phyloP scores from a whole-genome alignment of 2,329 filamentous ascomycete species.

The Scleromitrula shiraiana region DNA sequence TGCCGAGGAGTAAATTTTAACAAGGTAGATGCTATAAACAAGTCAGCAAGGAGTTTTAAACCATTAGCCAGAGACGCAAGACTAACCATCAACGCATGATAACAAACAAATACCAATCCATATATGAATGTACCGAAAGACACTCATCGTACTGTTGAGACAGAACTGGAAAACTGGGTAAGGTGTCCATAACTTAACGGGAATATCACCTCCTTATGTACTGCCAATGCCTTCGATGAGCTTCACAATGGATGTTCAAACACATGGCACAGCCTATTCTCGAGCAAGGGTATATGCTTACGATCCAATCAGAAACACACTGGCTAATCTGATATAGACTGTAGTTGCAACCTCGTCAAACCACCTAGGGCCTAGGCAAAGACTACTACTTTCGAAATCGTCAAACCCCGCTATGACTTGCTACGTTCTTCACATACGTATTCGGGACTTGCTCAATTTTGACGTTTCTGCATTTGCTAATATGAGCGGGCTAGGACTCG shows the following conservation, averaged over 20 bases:
- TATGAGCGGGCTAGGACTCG: neutral
- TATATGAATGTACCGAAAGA: neutral
- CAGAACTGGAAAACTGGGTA: neutral
- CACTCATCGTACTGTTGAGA: neutral
- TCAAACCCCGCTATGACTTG: no score
- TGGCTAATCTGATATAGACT: no score
- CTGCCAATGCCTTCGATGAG: no score
- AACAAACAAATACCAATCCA: conserved; percentile 3
- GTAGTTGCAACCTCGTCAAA: neutral
- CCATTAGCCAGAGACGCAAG: no score
- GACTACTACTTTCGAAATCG: no score
- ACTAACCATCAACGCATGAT: conserved; percentile 5
- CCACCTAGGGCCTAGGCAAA: no score
- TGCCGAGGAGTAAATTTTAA: neutral
- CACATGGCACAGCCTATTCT: neutral
- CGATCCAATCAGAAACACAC: neutral
- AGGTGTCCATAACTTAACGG: neutral
- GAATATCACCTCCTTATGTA: conserved; percentile 2
- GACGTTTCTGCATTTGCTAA: neutral
- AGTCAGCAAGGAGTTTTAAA: neutral
- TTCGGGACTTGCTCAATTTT: no score
- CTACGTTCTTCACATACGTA: no score
- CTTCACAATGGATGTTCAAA: neutral
- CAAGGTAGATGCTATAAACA: neutral
- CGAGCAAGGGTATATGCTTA: neutral